phyloP scores from a whole-genome alignment of 2,329 filamentous ascomycete species.

The Dactylella cylindrospora region DNA sequence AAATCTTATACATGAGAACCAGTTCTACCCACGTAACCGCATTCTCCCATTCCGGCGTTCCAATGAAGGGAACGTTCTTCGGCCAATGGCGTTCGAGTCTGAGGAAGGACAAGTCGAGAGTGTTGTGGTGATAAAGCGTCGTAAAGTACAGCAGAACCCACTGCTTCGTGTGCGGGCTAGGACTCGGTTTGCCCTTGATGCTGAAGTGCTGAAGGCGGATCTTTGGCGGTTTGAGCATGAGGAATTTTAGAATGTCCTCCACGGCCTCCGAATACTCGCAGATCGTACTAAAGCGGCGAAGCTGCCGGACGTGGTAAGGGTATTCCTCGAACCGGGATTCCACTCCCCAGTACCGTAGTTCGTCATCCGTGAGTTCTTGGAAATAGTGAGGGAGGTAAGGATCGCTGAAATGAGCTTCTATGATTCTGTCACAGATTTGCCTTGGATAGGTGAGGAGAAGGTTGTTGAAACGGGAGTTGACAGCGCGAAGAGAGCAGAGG shows the following conservation, averaged over 20 bases:
- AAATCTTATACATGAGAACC: conserved; percentile 38
- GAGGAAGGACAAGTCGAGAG: conserved; percentile 28
- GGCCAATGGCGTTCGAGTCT: conserved; percentile 27
- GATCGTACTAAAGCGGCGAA: conserved; percentile 25
- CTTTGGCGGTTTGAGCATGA: conserved; percentile 15
- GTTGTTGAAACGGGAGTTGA: conserved; percentile 33
- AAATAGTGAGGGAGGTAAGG: conserved; percentile 33
- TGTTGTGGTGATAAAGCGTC: conserved; percentile 38
- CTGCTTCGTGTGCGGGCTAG: conserved; percentile 15
- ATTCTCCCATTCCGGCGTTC: conserved; percentile 28
- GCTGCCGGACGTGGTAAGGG: conserved; percentile 30
- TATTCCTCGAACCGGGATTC: conserved; percentile 23
- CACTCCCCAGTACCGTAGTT: conserved; percentile 10
- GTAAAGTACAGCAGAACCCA: conserved; percentile 38
- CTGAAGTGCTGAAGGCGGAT: conserved; percentile 35
- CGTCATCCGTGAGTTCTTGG: conserved; percentile 22
- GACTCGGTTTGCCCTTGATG: conserved; percentile 24
- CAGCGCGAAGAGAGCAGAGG: conserved; percentile 20
- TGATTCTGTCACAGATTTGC: conserved; percentile 35
- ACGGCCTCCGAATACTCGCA: conserved; percentile 27
- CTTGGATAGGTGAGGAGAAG: conserved; percentile 32
- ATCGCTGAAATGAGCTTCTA: conserved; percentile 19
- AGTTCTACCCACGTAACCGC: conserved; percentile 36
- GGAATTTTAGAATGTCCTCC: conserved; percentile 26
- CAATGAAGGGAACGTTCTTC: conserved; percentile 17